Evolutionary conservation across 495 filamentous ascomycete genomes (phyloP), one percentile per base, ranked within the genome.

Genomic region (Aspergillus ellipticus): DNA sequence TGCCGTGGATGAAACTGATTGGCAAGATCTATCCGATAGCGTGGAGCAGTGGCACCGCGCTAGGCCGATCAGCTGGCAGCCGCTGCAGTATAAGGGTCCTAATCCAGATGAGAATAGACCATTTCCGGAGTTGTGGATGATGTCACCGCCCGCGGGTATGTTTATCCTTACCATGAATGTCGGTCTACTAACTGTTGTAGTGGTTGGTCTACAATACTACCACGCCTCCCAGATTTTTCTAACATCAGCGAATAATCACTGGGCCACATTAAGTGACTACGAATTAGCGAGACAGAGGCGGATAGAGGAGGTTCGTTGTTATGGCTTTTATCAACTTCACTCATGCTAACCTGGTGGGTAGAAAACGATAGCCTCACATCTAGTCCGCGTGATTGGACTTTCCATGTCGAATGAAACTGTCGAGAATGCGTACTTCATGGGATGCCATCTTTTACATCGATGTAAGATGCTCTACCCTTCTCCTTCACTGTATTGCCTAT

Each of bases 51-150:
- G 72, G 72, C 52, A 71, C 45, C 56, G 48, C 1, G 55, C 56
- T 1, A 66, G 62, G 43, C 66, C 72, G 2, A 57, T 61, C 2
- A 71, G 63, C 46, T 74, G 72, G 72, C 70, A 74, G 29, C 70
- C 70, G 5, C 42, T 74, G 15, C 67, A 68, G 42, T 71, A 71
- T 33, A 58, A 70, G 45, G 57, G 59, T n/a, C 53, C 70, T 0
- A 58, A 66, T 49, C 41, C 64, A 28, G 48, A 55, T 6, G 56
- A 56, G 6, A 47, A 64, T 29, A 58, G 64, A n/a, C 72, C 72
- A 0, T 74, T 73, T 53, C 72, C 72, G 39, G 70, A 74, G 53
- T 42, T 71, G 45, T 74, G 72, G 72, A 71, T 73, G 55, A 71
- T 73, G 59, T 73, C 70, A 19, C 66, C 66, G 0, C 66, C 70